A percentile compares a stretch with the other conserved stretches of the same genome.
Evolutionary conservation across 2,329 filamentous ascomycete species (phyloP).

Genomic region (Botrytis cinerea): DNA sequence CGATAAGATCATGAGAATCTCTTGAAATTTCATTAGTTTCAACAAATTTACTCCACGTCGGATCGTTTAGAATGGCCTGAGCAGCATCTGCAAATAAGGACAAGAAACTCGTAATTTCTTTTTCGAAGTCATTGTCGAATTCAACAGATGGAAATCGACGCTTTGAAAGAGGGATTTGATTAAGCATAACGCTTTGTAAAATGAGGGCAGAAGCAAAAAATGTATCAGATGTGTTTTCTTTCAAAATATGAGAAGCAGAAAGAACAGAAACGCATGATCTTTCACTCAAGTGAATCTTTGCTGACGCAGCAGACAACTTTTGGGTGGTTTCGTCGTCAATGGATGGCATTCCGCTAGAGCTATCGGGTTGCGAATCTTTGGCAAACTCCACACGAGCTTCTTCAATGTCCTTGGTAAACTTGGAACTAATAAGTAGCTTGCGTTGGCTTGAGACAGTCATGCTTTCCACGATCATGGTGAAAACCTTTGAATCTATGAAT

Average conservation of each 20-base stretch:
- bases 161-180: conserved; percentile 46
- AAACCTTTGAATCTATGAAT: conserved; percentile 55
- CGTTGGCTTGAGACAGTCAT: conserved; percentile 30
- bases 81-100: conserved; percentile 42
- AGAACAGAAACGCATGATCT: conserved; percentile 40
- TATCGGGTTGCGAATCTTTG: conserved; percentile 14
- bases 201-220: conserved; percentile 46
- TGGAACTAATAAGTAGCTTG: conserved; percentile 28
- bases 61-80: conserved; percentile 43
- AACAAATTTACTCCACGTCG: conserved; percentile 34
- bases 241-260: conserved; percentile 41
- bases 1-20: conserved; percentile 57
- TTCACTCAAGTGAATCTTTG: conserved; percentile 41
- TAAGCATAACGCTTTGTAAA: conserved; percentile 47
- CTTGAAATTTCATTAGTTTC: conserved; percentile 39
- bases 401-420: conserved; percentile 29
- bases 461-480: conserved; percentile 51
- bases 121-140: conserved; percentile 40
- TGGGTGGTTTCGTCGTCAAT: conserved; percentile 25
- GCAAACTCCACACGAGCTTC: conserved; percentile 25
- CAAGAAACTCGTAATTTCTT: conserved; percentile 45
- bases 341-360: not conserved
- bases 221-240: conserved; percentile 35
- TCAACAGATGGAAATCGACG: conserved; percentile 43
- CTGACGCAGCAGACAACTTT: conserved; percentile 29